phyloP scores from a whole-genome alignment of 352 stramenopile genomes.

The Globisporangium solare region DNA sequence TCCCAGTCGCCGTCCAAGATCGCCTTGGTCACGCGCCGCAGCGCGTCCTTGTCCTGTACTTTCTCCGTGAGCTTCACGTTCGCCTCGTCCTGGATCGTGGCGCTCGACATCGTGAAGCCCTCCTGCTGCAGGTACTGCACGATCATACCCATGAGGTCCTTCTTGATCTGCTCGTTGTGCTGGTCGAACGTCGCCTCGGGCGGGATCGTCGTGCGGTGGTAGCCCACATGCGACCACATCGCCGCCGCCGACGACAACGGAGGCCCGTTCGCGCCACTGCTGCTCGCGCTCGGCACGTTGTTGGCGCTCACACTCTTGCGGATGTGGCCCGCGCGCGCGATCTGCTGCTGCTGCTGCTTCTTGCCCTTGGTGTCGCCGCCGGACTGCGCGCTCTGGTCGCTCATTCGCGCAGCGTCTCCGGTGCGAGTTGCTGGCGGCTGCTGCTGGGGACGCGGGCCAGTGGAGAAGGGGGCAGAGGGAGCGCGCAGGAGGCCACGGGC shows the following conservation, averaged over 20 bases:
- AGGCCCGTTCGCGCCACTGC: not conserved
- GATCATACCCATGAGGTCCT: constrained; percentile 82
- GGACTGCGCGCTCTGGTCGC: not conserved
- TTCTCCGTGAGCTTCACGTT: constrained; percentile 79
- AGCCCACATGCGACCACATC: constrained; percentile 74
- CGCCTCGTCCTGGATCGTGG: constrained; percentile 85
- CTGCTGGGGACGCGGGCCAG: too few species aligned
- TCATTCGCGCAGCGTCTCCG: not conserved
- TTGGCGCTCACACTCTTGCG: constrained; percentile 14
- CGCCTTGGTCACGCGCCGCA: constrained; percentile 63
- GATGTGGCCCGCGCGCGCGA: constrained; percentile 2
- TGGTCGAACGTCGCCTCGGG: constrained; percentile 79
- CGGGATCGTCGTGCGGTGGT: constrained; percentile 79
- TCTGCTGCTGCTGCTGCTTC: not conserved
- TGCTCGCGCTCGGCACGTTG: too few species aligned
- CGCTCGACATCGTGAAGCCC: constrained; percentile 72
- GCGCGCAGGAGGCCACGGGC: not conserved
- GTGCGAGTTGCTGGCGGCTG: not conserved
- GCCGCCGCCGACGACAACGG: not conserved
- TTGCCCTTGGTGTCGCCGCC: not conserved
- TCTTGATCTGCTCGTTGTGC: constrained; percentile 68
- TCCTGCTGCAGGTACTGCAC: constrained; percentile 84
- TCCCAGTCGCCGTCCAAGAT: constrained; percentile 87
- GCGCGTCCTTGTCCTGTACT: constrained; percentile 64
- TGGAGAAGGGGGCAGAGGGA: not conserved